phyloP scores from a whole-genome alignment of 2,329 filamentous ascomycete genomes.

The Ustilaginoidea virens region DNA sequence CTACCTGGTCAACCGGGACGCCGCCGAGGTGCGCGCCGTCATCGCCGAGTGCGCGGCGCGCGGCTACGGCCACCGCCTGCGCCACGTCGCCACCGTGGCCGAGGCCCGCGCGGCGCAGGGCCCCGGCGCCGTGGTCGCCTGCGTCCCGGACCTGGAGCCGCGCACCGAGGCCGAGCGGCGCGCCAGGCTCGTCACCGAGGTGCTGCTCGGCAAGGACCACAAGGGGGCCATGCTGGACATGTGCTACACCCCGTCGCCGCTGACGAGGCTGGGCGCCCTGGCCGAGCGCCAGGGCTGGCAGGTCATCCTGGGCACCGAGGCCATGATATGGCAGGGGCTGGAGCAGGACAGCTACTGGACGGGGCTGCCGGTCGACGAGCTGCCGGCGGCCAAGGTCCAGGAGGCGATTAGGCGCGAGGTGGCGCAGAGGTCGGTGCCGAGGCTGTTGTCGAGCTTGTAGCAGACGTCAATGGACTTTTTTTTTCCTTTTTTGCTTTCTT shows the following conservation, averaged over 20 bases:
- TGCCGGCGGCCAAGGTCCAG: slow-evolving; percentile 46
- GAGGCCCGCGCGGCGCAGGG: slow-evolving; percentile 42
- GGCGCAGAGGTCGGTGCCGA: slow-evolving; percentile 13
- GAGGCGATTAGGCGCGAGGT: slow-evolving; percentile 29
- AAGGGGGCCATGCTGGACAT: slow-evolving; percentile 65
- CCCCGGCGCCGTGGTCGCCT: slow-evolving; percentile 55
- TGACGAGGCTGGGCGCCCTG: slow-evolving; percentile 49
- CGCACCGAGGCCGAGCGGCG: slow-evolving; percentile 44
- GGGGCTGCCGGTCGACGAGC: slow-evolving; percentile 37
- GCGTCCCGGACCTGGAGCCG: slow-evolving; percentile 64
- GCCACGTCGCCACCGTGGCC: slow-evolving; percentile 44
- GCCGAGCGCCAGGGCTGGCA: slow-evolving; percentile 50
- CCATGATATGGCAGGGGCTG: slow-evolving; percentile 62
- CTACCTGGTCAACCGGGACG: slow-evolving; percentile 66
- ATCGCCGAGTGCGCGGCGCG: slow-evolving; percentile 44
- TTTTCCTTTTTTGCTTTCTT: no score
- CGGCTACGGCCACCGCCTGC: slow-evolving; percentile 43
- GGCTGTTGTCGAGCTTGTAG: no score
- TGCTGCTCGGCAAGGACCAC: slow-evolving; percentile 27
- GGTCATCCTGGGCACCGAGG: slow-evolving; percentile 61
- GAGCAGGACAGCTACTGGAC: slow-evolving; percentile 56
- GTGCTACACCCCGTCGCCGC: slow-evolving; percentile 65
- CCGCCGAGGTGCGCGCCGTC: slow-evolving; percentile 49
- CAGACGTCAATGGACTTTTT: no score
- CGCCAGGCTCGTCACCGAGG: slow-evolving; percentile 39